Base-by-base conservation (phyloP, 2,329 filamentous ascomycete species). In the Aspergillus sp. region DNA sequence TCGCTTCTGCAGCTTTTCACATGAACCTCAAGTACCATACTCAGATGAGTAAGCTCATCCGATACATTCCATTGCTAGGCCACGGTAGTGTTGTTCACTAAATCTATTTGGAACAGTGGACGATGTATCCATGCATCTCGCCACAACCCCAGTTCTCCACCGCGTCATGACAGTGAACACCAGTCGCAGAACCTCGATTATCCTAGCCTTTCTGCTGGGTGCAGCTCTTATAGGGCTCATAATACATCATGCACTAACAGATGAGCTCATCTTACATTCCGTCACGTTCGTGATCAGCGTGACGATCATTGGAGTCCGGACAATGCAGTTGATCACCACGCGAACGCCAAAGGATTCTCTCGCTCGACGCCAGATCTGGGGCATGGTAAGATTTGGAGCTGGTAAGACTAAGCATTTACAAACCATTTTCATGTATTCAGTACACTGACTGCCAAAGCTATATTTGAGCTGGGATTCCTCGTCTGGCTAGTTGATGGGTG, bases 21-120 rank as follows among this genome's bases (percentile, higher is more conserved):
- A 57, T 70, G 57, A 71, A 65, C 23, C 60, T 71, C 8, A 71
- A 70, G 57, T 71, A 71, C 39, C 69, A 70, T 58, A 71, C 70
- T 0, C 69, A 71, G 25, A 71, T 71, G 70, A 66, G 68, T 69
- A 62, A 10, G 55, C 27, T 44, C 1, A n/a, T 58, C 0, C 10
- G 1, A n/a, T 52, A 19, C 49, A 8, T 10, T 17, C 19, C 30
- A 11, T 10, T 15, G 11, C 21, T 30, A 15, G 6, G 0, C 8
- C 2, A 15, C 3, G 38, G 38, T 7, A 19, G 5, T 39, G 7
- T 6, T 39, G 10, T 4, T 39, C 3, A 19, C n/a, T 0, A 17
- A 8, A 2, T 15, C 5, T 11, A 0, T 5, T 13, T 27, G 25
- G 1, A 56, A 11, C 32, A 69, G 54, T 68, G 62, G 66, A 69